phyloP scores from a whole-genome alignment of 148 eudicot genomes.

The Rheum nobile region DNA sequence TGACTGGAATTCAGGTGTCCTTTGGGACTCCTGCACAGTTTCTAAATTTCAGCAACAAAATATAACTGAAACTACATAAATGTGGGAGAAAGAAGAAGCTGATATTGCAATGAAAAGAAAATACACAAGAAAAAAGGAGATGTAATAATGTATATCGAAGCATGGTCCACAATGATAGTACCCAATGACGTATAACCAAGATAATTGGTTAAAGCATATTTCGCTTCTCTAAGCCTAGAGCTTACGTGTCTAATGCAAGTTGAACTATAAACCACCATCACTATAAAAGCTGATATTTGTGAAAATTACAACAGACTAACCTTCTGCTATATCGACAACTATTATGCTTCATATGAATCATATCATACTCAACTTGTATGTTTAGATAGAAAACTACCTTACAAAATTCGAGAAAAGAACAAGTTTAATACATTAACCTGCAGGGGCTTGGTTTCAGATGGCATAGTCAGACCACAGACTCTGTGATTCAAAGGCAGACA shows the following conservation, averaged over 20 bases:
- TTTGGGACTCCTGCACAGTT: slow-evolving; percentile 34
- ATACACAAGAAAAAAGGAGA: background rate
- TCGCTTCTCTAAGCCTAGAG: background rate
- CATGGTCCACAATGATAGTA: background rate
- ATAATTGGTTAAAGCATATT: background rate
- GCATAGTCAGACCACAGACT: background rate
- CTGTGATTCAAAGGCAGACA: background rate
- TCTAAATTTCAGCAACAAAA: background rate
- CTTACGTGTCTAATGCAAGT: background rate
- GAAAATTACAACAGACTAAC: background rate
- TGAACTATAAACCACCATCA: background rate
- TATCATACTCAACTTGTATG: background rate
- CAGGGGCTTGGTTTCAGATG: slow-evolving; percentile 8
- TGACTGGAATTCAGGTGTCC: slow-evolving; percentile 40
- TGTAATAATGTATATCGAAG: background rate
- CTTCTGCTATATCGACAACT: background rate
- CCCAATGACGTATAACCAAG: background rate
- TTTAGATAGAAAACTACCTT: background rate
- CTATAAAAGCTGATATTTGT: background rate
- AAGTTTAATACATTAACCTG: background rate
- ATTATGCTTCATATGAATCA: background rate
- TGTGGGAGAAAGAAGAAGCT: background rate
- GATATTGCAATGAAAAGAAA: background rate
- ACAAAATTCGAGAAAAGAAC: background rate
- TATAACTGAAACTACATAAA: background rate